phyloP scores from a whole-genome alignment of 768 basidiomycete species.

The Suillus ampliporus region DNA sequence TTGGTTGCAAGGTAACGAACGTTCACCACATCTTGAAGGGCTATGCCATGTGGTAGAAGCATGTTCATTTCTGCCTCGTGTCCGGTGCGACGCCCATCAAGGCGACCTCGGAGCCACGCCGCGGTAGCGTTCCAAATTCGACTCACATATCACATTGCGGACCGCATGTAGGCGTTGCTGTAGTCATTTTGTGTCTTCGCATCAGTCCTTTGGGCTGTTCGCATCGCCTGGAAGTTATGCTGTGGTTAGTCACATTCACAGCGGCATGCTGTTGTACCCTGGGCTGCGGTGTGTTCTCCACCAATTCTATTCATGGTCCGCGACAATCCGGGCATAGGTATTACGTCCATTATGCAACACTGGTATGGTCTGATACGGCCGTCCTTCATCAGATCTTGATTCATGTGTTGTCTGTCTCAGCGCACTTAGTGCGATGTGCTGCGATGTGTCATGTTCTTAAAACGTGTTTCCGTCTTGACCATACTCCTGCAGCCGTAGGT shows the following conservation, averaged over 20 bases:
- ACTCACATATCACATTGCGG: constrained; percentile 4
- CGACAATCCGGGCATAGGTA: not conserved
- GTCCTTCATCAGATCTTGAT: constrained; percentile 7
- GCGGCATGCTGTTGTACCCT: not conserved
- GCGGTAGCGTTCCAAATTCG: constrained; percentile 18
- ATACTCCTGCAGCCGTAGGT: too few species aligned
- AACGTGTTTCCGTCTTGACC: not conserved
- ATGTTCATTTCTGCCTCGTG: constrained; percentile 10
- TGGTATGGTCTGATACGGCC: not conserved
- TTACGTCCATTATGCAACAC: constrained; percentile 1
- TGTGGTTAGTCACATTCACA: constrained; percentile 2
- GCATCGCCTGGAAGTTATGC: constrained; percentile 2
- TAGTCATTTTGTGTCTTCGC: constrained; percentile 5
- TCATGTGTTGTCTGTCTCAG: not conserved
- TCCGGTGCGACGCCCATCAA: constrained; percentile 20
- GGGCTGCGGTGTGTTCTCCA: not conserved
- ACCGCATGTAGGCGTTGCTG: constrained; percentile 6
- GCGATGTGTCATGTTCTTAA: not conserved
- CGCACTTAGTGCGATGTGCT: not conserved
- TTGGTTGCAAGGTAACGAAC: constrained; percentile 24
- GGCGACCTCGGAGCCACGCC: constrained; percentile 26
- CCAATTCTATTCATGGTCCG: not conserved
- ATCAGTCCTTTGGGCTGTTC: constrained; percentile 2
- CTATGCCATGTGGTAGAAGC: constrained; percentile 34
- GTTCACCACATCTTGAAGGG: constrained; percentile 26